phyloP scores from a whole-genome alignment of 2,329 filamentous ascomycete species.

The Xylariaceae sp. region DNA sequence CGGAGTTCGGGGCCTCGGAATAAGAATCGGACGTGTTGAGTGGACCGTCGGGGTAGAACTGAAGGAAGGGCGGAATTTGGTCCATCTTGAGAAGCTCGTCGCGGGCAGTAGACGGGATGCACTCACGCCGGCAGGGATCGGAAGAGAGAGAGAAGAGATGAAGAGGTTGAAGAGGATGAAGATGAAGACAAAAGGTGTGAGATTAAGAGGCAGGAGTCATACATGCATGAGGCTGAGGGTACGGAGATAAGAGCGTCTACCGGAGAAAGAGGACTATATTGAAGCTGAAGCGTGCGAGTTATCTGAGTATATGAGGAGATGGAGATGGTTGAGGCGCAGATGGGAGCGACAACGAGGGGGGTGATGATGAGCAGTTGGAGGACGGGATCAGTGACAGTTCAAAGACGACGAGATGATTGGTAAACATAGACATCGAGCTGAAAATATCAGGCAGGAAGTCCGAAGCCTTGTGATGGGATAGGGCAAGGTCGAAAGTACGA shows the following conservation, averaged over 20 bases:
- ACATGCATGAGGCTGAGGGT: neutral
- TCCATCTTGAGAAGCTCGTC: conserved; percentile 7
- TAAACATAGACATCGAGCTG: neutral
- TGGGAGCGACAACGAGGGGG: neutral
- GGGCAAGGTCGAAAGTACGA: neutral
- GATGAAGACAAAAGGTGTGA: too few species aligned
- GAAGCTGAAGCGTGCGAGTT: neutral
- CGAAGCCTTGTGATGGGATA: neutral
- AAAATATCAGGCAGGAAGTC: neutral
- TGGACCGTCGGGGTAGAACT: neutral
- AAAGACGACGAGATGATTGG: neutral
- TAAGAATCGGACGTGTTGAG: conserved; percentile 2
- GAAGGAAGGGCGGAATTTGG: neutral
- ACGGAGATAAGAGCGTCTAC: neutral
- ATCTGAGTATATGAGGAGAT: neutral
- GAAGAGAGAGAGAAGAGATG: neutral
- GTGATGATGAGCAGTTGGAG: neutral
- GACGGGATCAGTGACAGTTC: too few species aligned
- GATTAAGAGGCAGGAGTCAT: neutral
- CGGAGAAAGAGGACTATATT: neutral
- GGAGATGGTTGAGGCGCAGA: neutral
- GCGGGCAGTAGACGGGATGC: neutral
- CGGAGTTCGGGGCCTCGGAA: neutral
- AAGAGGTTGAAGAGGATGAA: neutral
- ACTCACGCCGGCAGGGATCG: neutral